Evolutionary conservation across 192 early-diverging fungal genomes (phyloP), one percentile per base, ranked within the genome.

Genomic region (Spizellomyces punctatus): DNA sequence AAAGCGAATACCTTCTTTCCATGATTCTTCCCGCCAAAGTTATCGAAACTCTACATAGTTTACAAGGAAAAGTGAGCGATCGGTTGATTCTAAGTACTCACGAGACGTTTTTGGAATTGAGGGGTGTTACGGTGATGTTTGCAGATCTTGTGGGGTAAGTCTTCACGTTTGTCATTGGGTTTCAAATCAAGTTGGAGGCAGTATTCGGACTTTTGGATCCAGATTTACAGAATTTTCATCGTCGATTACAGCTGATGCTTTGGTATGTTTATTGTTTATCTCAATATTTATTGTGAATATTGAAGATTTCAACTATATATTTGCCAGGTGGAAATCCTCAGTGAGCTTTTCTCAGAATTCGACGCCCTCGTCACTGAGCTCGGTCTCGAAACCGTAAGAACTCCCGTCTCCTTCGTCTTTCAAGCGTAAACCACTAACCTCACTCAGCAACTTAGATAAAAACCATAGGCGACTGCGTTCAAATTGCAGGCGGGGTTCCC

Each of bases 101-200:
- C 17, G 74, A 76, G 14, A 76, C 76, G 2, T 78, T 76, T 43
- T 27, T 63, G 52, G 77, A 78, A 41, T 46, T 78, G 54, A 65
- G 66, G 19, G 67, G 74, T 9, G 77, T 78, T 6, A 78, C 77
- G 9, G 60, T 78, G 19, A 52, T 78, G 68, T 78, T 78, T 71
- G 77, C 77, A 8, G 77, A 78, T 76, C n/a, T 78, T 14, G 74
- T 76, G 46, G 77, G 77, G 71, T 74, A 57, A 54, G 72, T 67
- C 2, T 59, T 46, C 49, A 36, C 3, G 19, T 19, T 5, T 47
- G 5, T 17, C 14, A 49, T 63, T 1, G 6, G 43, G 45, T 46
- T 10, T 46, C n/a, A 17, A 46, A 27, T 14, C n/a, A 47, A 17
- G 44, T 17, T 14, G 6, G 12, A 14, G 63, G 12, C 41, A 36